Evolutionary conservation across 2,329 filamentous ascomycete genomes (phyloP).

Genomic region (Hypoxylon sp.): DNA sequence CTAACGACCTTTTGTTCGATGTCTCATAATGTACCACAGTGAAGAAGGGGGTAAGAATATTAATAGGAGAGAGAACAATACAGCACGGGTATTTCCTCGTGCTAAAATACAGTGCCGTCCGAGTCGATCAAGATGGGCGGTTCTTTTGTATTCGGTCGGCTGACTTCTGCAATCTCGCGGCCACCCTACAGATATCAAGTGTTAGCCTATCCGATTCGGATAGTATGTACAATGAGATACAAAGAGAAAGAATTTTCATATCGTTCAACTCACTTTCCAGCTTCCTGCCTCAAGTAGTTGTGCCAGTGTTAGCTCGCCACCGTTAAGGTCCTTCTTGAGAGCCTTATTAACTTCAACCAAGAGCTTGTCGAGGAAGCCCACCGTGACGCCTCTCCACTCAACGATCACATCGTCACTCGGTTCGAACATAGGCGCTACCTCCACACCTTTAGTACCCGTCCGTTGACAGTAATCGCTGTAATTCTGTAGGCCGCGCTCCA

Average conservation of each 20-base stretch:
- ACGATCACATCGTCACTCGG: conserved; percentile 84
- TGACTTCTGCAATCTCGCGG: conserved; percentile 94
- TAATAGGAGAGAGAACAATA: conserved; percentile 25
- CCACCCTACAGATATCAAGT: conserved; percentile 73
- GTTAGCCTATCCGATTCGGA: conserved; percentile 45
- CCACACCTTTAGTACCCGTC: conserved; percentile 72
- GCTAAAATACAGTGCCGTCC: conserved; percentile 93
- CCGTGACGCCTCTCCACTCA: conserved; percentile 82
- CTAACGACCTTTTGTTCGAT: conserved; percentile 28
- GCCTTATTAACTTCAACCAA: conserved; percentile 75
- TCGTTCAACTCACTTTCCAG: conserved; percentile 79
- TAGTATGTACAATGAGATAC: conserved; percentile 2
- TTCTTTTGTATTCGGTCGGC: conserved; percentile 94
- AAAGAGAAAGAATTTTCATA: not conserved
- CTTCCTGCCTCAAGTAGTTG: conserved; percentile 96
- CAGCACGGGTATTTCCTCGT: not conserved
- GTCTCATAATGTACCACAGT: conserved; percentile 23
- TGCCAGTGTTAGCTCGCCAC: conserved; percentile 80
- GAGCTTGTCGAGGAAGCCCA: conserved; percentile 81
- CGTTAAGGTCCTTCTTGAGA: conserved; percentile 74
- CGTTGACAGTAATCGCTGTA: conserved; percentile 80
- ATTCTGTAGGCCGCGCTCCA: conserved; percentile 77
- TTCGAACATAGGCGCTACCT: conserved; percentile 78
- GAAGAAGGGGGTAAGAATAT: conserved; percentile 22
- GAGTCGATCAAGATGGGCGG: conserved; percentile 96